Base-by-base conservation (phyloP, 129 eudicot genomes). In the Centrapalus pauciflorus region DNA sequence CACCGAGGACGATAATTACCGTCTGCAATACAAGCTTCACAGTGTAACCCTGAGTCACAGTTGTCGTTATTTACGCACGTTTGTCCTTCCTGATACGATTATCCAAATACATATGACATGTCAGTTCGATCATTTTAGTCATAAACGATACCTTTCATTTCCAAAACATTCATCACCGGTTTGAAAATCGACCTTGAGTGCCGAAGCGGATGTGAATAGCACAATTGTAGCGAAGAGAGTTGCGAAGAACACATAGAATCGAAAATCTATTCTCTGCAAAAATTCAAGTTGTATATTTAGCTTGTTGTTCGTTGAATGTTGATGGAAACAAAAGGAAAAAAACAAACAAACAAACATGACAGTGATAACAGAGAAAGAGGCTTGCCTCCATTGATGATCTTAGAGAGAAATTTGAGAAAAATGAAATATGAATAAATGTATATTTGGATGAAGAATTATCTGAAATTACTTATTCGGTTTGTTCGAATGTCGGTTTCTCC, bases 41-140 rank as follows among this genome's bases (percentile, higher is more conserved):
- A 94, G 67, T 94, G 99, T 63, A 89, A 76, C 23, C 97, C 96
- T 20, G 80, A 34, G 60, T 84, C 87, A 64, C 99, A 94, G 59
- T 74, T 82, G 23, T 65, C 45, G 64, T 84, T 71, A 20, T 79
- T 61, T 2, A 80, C 71, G 58, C 98, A 88, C 5, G 81, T 81
- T 10, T 71, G 51, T 61, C 96, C 98, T 77, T 76, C 73, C 96
- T 92, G 76, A 50, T 11, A 63, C n/a, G 21, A 55, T 71, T 19
- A 43, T 43, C 32, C 57, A 65, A 41, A 8, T 29, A 2, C 12
- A 27, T 17, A 64, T n/a, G n/a, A n/a, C n/a, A n/a, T n/a, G n/a
- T 64, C 55, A 64, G 24, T 35, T 21, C 40, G 4, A 33, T 61
- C 30, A 21, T 21, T 33, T 51, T n/a, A 57, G 63, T n/a, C 64